Base-by-base conservation (phyloP, 345 rosid genomes). In the Eucalyptus victrix region DNA sequence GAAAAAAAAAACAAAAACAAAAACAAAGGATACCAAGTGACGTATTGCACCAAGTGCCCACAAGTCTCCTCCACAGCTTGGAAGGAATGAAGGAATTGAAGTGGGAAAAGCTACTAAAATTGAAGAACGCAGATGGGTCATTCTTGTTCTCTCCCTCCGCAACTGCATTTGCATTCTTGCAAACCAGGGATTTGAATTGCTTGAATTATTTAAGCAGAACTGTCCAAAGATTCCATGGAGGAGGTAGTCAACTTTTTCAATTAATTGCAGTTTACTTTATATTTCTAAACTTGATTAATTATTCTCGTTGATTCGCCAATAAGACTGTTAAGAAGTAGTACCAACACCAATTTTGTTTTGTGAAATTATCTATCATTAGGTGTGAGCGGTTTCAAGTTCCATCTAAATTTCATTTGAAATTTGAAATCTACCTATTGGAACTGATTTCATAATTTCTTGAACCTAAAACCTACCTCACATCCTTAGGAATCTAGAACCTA, bases 121-220 rank as follows among this genome's bases (percentile, higher is more conserved):
- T 98, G 89, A 98, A 96, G 92, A 90, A 94, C 90, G 49, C 87
- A 89, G 98, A 98, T 86, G 99, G 99, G 60, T 97, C 99, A 15
- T 96, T 98, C 92, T 93, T 98, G 91, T 97, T 95, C 91, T 98
- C 99, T 89, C 99, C 99, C 88, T 92, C 99, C 56, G 95, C 99
- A 91, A 97, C 99, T 53, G 99, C 99, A 87, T 97, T 92, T 86
- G 99, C 99, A 13, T 94, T 96, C 90, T 94, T 94, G 95, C 96
- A 96, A 88, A 98, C 99, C 17, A 92, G 94, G 87, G 96, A 98
- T 89, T 76, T 89, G 1, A 95, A 93, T 6, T 95, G 97, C 90
- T 92, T 97, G 69, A 51, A 56, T 49, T 98, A 97, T 92, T 88
- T 98, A 42, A 92, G 87, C 67, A 96, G 92, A 58, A 90, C 91